Conservation (phyloP, 1,139 yeast genomes). For the Magnusiomyces ingens region DNA sequence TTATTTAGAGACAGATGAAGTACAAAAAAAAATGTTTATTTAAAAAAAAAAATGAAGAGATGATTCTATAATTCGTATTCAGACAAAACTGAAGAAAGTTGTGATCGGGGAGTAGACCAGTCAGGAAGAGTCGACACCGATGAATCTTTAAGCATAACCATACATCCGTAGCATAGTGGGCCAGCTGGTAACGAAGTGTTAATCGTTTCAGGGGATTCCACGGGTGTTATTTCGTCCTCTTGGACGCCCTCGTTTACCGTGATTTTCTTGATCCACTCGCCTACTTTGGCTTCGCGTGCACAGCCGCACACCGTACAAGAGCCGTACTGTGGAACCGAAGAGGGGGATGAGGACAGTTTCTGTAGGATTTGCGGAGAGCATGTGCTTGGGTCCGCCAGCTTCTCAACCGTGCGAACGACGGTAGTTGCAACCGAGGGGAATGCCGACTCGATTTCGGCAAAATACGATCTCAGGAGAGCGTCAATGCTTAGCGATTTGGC, state of each 20-base stretch:
- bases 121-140: conserved; percentile 8
- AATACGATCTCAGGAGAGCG: conserved; percentile 70
- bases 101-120: conserved; percentile 21
- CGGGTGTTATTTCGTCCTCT: conserved; percentile 8
- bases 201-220: background rate
- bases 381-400: conserved; percentile 47
- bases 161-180: conserved; percentile 70
- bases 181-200: background rate
- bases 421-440: conserved; percentile 92
- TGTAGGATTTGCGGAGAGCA: conserved; percentile 8
- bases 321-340: conserved; percentile 42
- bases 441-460: conserved; percentile 64
- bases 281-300: conserved; percentile 42
- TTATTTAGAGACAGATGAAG: no score
- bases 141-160: conserved; percentile 43
- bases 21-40: no score
- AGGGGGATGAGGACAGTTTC: conserved; percentile 36
- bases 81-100: conserved; percentile 17
- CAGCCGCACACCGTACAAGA: conserved; percentile 31
- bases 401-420: conserved; percentile 83
- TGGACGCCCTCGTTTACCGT: conserved; percentile 51
- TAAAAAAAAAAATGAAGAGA: no score
- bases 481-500: conserved; percentile 70
- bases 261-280: conserved; percentile 63
- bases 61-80: conserved; percentile 17